Percentiles rank a stretch among this genome's conserved stretches.
phyloP scores from a whole-genome alignment of 1,284 basidiomycete genomes.

The Malassezia equina region DNA sequence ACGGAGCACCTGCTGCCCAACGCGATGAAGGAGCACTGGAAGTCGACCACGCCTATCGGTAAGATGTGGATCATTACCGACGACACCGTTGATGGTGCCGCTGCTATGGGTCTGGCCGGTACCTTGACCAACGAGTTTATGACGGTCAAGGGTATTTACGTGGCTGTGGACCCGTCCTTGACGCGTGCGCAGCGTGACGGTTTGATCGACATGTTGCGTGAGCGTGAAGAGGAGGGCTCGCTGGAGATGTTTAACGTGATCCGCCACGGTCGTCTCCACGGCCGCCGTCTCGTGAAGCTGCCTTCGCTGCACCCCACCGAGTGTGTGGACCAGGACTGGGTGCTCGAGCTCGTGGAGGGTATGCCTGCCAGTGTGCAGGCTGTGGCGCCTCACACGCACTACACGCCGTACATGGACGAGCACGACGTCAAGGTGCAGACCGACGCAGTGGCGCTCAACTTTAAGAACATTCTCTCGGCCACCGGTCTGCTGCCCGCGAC shows the following conservation, averaged over 20 bases:
- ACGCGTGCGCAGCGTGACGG: constrained; percentile 13
- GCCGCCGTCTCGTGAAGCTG: constrained; percentile 18
- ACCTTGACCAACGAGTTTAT: constrained; percentile 17
- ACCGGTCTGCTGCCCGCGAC: constrained; percentile 17
- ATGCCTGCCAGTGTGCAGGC: constrained; percentile 11
- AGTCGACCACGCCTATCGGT: constrained; percentile 9
- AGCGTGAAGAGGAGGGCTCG: constrained; percentile 3
- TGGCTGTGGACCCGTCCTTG: constrained; percentile 11
- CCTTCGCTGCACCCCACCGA: constrained; percentile 39
- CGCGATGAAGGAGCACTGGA: constrained; percentile 6
- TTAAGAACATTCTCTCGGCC: constrained; percentile 20
- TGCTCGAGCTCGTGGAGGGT: constrained; percentile 30
- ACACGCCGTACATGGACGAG: not conserved
- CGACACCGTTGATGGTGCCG: constrained; percentile 14
- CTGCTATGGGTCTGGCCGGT: constrained; percentile 14
- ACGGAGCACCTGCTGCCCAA: constrained; percentile 7
- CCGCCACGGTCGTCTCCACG: constrained; percentile 10
- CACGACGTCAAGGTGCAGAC: constrained; percentile 17
- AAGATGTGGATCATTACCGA: constrained; percentile 17
- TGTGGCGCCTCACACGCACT: constrained; percentile 14
- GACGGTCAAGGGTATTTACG: constrained; percentile 6
- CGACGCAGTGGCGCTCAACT: constrained; percentile 20
- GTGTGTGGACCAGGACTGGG: constrained; percentile 27
- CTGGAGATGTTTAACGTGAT: constrained; percentile 15
- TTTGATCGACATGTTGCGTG: constrained; percentile 1